Evolutionary conservation across 2,329 filamentous ascomycete genomes (phyloP).

Genomic region (Exophiala aquamarina): DNA sequence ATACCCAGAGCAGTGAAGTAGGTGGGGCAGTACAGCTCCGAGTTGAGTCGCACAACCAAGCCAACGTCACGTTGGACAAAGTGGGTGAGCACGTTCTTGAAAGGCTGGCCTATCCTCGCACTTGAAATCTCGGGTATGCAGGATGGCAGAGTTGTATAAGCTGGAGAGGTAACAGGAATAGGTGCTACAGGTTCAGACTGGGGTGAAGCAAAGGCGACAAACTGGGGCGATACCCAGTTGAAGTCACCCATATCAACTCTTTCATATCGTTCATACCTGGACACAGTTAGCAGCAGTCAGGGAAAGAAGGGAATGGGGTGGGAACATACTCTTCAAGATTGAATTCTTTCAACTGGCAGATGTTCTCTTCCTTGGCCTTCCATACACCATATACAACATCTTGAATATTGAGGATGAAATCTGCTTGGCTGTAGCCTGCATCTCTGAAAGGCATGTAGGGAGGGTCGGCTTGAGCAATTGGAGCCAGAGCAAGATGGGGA

Average conservation of each 20-base stretch:
- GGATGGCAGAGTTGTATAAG: slow-evolving; percentile 72
- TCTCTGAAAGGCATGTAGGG: slow-evolving; percentile 99
- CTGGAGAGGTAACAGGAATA: slow-evolving; percentile 69
- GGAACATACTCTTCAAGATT: slow-evolving; percentile 76
- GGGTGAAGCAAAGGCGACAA: slow-evolving; percentile 94
- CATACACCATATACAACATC: slow-evolving; percentile 98
- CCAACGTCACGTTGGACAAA: slow-evolving; percentile 87
- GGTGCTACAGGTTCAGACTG: slow-evolving; percentile 76
- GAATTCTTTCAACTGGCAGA: slow-evolving; percentile 90
- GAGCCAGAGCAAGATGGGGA: slow-evolving; percentile 89
- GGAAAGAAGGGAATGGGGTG: background rate
- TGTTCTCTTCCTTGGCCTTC: slow-evolving; percentile 95
- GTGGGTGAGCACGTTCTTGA: slow-evolving; percentile 93
- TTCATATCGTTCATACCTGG: slow-evolving; percentile 85
- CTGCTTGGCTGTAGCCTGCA: slow-evolving; percentile 96
- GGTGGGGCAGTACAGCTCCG: slow-evolving; percentile 91
- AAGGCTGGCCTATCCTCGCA: slow-evolving; percentile 74
- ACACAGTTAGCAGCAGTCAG: background rate
- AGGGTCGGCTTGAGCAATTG: slow-evolving; percentile 93
- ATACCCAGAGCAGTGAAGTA: slow-evolving; percentile 96
- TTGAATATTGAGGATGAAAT: slow-evolving; percentile 93
- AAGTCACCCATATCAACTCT: slow-evolving; percentile 98
- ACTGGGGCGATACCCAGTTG: slow-evolving; percentile 97
- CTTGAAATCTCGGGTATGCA: slow-evolving; percentile 71
- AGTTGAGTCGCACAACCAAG: slow-evolving; percentile 92